Percentiles rank a stretch among this genome's conserved stretches.
Conservation (phyloP, 768 basidiomycete genomes). For the Boletus fagicola region DNA sequence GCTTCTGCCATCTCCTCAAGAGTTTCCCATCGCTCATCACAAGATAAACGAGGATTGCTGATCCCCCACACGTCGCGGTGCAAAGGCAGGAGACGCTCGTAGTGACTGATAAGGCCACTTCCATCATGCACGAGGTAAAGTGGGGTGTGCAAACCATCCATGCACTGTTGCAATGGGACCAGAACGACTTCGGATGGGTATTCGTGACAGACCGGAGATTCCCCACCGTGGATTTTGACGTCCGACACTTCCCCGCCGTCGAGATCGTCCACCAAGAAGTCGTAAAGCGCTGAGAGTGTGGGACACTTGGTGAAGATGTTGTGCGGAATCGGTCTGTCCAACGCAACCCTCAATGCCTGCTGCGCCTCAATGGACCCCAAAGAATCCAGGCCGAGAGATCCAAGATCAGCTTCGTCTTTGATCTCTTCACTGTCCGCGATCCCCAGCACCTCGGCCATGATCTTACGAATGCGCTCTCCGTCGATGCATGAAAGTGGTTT, state of each 20-base stretch:
- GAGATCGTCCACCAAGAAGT: slow-evolving; percentile 9
- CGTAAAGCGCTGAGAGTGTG: slow-evolving; percentile 34
- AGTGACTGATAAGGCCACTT: slow-evolving; percentile 57
- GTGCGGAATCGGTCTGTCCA: slow-evolving; percentile 42
- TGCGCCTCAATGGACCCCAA: slow-evolving; percentile 62
- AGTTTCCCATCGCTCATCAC: slow-evolving; percentile 45
- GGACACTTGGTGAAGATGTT: slow-evolving; percentile 41
- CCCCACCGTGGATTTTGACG: background rate
- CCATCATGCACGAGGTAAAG: slow-evolving; percentile 75
- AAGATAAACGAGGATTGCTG: slow-evolving; percentile 50
- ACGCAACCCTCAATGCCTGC: slow-evolving; percentile 43
- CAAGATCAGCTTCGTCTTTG: slow-evolving; percentile 45
- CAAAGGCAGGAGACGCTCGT: slow-evolving; percentile 45
- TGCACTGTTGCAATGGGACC: slow-evolving; percentile 38
- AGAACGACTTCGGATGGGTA: slow-evolving; percentile 32
- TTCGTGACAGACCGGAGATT: background rate
- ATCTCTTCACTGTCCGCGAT: slow-evolving; percentile 34
- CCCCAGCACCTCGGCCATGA: slow-evolving; percentile 49
- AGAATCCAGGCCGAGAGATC: slow-evolving; percentile 59
- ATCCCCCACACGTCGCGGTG: slow-evolving; percentile 60
- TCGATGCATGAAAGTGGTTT: background rate
- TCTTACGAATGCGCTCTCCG: slow-evolving; percentile 31
- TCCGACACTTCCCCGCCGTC: background rate
- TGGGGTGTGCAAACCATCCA: slow-evolving; percentile 30
- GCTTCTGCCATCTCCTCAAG: slow-evolving; percentile 50